These are phyloP conservation scores for Talaromyces sp. DNA, from an alignment of 2,329 filamentous ascomycete genomes.

Conservation along the genomic window DNA sequence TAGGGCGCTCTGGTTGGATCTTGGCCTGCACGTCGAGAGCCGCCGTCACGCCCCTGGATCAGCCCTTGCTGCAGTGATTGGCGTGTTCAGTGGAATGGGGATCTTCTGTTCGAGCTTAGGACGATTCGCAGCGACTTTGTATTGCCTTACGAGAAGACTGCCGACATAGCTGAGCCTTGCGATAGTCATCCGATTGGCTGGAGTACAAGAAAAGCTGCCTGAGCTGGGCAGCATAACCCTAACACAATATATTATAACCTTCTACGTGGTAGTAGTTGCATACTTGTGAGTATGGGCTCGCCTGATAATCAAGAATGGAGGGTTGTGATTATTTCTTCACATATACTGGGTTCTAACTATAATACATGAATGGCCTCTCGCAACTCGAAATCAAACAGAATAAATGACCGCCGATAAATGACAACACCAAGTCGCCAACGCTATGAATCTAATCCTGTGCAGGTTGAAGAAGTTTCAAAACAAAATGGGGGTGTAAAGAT, in stretches of 20 bases:
- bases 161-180: neutral
- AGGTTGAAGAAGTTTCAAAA: slow-evolving; percentile 7
- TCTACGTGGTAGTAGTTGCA: no score
- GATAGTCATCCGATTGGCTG: neutral
- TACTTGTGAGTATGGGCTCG: no score
- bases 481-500: neutral
- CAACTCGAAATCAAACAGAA: slow-evolving; percentile 6
- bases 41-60: slow-evolving; percentile 14
- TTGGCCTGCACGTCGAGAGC: slow-evolving; percentile 13
- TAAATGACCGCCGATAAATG: slow-evolving; percentile 12
- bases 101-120: neutral
- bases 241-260: neutral
- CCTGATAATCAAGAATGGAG: neutral
- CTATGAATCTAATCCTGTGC: slow-evolving; percentile 19
- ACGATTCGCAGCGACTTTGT: neutral
- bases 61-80: slow-evolving; percentile 1
- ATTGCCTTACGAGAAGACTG: neutral
- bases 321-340: slow-evolving; percentile 1
- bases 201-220: neutral
- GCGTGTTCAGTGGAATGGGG: neutral
- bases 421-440: slow-evolving; percentile 20
- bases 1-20: slow-evolving; percentile 15
- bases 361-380: neutral
- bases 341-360: slow-evolving; percentile 4
- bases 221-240: neutral